These are phyloP conservation scores for Acanthamoeba healyi DNA, from an alignment of 208 protist genomes.

Conservation along the genomic window DNA sequence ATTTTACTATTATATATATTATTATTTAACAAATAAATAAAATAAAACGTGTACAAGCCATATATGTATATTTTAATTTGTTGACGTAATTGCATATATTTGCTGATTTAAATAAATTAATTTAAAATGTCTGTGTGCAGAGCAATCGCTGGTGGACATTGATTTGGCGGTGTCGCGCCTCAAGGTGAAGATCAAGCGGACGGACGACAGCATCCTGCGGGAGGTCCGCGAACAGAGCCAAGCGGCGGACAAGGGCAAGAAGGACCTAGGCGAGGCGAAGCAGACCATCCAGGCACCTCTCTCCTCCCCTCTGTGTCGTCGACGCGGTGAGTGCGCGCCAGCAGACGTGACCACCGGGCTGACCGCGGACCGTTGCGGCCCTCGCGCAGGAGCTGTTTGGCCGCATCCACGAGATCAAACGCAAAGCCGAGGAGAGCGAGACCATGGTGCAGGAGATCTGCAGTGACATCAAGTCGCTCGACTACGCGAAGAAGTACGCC, in stretches of 20 bases:
- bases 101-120: background rate
- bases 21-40: background rate
- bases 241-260: slow-evolving; percentile 89
- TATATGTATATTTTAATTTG: background rate
- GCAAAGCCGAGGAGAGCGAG: slow-evolving; percentile 94
- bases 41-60: background rate
- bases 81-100: background rate
- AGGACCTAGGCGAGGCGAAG: slow-evolving; percentile 93
- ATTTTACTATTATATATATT: background rate
- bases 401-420: slow-evolving; percentile 94
- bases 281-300: slow-evolving; percentile 88
- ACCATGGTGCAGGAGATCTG: slow-evolving; percentile 95
- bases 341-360: too few relatives aligned
- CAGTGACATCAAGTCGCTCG: slow-evolving; percentile 95
- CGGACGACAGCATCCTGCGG: slow-evolving; percentile 94
- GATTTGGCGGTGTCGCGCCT: slow-evolving; percentile 92
- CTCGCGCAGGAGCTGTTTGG: slow-evolving; percentile 90
- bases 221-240: slow-evolving; percentile 94
- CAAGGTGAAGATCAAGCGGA: slow-evolving; percentile 91
- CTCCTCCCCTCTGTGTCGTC: background rate
- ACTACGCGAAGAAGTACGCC: slow-evolving; percentile 95
- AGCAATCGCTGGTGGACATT: slow-evolving; percentile 92
- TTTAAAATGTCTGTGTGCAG: slow-evolving; percentile 66
- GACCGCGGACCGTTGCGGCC: background rate
- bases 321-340: too few relatives aligned